A percentile compares a stretch with the other conserved stretches of the same genome.
Evolutionary conservation across 2,329 filamentous ascomycete genomes (phyloP).

Genomic region (Arachnomyces sp.): DNA sequence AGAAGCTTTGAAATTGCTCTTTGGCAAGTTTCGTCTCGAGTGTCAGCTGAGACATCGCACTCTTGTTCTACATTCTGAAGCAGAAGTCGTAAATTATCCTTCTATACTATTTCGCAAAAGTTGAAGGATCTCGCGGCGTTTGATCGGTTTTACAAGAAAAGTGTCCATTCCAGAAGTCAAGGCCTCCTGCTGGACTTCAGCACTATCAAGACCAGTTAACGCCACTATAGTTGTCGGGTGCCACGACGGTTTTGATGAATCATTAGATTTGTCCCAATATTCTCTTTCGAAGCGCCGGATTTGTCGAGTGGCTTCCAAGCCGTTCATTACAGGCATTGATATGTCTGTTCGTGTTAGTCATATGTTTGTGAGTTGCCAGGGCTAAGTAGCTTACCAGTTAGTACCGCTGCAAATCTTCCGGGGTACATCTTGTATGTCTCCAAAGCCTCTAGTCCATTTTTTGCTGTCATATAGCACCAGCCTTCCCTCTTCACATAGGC

Average conservation of each 20-base stretch:
- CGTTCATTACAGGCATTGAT: constrained; percentile 32
- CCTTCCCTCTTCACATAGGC: too few species aligned
- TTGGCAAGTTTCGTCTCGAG: not conserved
- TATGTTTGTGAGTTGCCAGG: too few species aligned
- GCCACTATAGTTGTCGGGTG: constrained; percentile 18
- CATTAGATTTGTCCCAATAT: constrained; percentile 5
- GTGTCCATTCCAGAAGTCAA: constrained; percentile 24
- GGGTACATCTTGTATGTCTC: too few species aligned
- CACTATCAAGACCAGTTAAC: constrained; percentile 24
- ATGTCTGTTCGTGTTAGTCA: too few species aligned
- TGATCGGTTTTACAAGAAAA: constrained; percentile 31
- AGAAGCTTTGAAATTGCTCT: constrained; percentile 4
- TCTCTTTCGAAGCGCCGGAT: constrained; percentile 22
- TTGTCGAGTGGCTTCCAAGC: constrained; percentile 22
- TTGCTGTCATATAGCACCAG: too few species aligned
- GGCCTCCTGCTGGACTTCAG: constrained; percentile 24
- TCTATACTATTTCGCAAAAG: too few species aligned
- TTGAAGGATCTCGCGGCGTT: too few species aligned
- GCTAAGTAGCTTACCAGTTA: too few species aligned
- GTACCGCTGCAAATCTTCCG: too few species aligned
- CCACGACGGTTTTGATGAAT: too few species aligned
- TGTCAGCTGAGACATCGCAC: not conserved
- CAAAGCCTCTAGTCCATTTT: too few species aligned
- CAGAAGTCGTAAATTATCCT: constrained; percentile 1
- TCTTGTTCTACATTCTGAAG: constrained; percentile 1